Percentiles rank a stretch among this genome's conserved stretches.
phyloP scores from a whole-genome alignment of 1,284 basidiomycete species.

The Agaricales sp. region DNA sequence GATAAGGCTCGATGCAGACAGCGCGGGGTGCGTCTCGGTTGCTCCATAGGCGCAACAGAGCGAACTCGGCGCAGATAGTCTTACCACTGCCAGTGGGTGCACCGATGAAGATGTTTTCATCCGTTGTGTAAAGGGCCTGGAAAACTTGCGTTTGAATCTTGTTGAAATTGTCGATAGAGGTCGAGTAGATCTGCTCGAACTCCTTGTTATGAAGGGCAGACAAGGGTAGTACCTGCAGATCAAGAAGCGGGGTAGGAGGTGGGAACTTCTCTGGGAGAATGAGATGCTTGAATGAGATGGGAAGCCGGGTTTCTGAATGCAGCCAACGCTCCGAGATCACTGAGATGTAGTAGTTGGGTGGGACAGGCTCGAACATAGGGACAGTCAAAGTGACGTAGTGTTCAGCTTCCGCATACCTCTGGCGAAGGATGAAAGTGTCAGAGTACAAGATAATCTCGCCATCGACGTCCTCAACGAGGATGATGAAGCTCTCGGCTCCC shows the following conservation, averaged over 20 bases:
- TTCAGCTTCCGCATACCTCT: slow-evolving; percentile 87
- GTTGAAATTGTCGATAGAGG: slow-evolving; percentile 80
- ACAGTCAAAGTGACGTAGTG: slow-evolving; percentile 93
- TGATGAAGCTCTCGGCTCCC: slow-evolving; percentile 80
- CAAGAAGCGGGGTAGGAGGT: slow-evolving; percentile 84
- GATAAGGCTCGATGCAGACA: slow-evolving; percentile 94
- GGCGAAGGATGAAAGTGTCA: slow-evolving; percentile 85
- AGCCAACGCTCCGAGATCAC: slow-evolving; percentile 94
- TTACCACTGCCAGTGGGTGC: slow-evolving; percentile 97
- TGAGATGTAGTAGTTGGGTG: slow-evolving; percentile 97
- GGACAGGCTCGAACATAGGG: slow-evolving; percentile 93
- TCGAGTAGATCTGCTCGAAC: slow-evolving; percentile 79
- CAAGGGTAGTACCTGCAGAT: slow-evolving; percentile 86
- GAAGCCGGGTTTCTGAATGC: slow-evolving; percentile 88
- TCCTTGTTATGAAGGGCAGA: slow-evolving; percentile 89
- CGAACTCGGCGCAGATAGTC: slow-evolving; percentile 96
- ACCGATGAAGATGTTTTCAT: slow-evolving; percentile 94
- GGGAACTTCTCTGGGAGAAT: slow-evolving; percentile 98
- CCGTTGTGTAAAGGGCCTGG: slow-evolving; percentile 92
- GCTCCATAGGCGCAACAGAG: slow-evolving; percentile 86
- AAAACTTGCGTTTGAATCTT: slow-evolving; percentile 99
- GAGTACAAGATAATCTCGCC: slow-evolving; percentile 94
- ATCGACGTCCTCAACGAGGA: slow-evolving; percentile 94
- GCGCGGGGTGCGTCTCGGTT: slow-evolving; percentile 78
- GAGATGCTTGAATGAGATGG: slow-evolving; percentile 96